Evolutionary conservation across 176 grass and related monocot genomes (phyloP), one percentile per base, ranked within the genome.

Genomic region (Tuctoria greenei): DNA sequence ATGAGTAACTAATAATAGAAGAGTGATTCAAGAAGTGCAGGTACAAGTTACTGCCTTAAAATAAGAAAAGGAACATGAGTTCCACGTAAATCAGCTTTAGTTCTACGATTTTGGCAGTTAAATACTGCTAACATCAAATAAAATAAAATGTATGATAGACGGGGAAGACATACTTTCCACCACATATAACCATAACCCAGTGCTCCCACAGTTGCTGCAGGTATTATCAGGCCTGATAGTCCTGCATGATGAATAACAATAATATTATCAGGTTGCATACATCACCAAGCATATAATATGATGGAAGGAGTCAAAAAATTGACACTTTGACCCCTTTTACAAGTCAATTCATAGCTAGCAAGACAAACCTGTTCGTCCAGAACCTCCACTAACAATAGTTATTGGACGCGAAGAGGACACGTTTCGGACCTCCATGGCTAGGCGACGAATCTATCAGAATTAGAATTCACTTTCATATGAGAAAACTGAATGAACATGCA

Each of bases 101-200:
- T 21, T 76, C 36, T 28, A 65, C 14, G 61, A 20, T 73, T 69
- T 72, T 45, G 16, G 41, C 25, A 57, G 47, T 36, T 47, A 75
- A 15, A 61, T 63, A 69, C 74, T 63, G 62, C 21, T 49, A 75
- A 17, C n/a, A 74, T 24, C 18, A 28, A 65, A 79, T 37, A 67
- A 78, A 79, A 74, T 10, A 82, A 74, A 87, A 76, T 31, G 26
- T 26, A 74, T 60, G 44, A 66, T 23, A 51, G 14, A 79, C 28
- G 5, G 24, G 43, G 21, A 20, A 45, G 69, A 63, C 90, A 83
- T 84, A 98, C 91, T 86, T 99, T 99, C 95, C 91, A 99, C 95
- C 95, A 95, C 95, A 99, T 95, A 84, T 92, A 89, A 61, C 91
- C 91, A 84, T 92, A 99, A 55, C 91, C 95, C 56, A 99, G 72